A percentile compares a stretch with the other conserved stretches of the same genome.
phyloP scores from a whole-genome alignment of 257 asterid genomes.

The Nicotiana benthamiana region DNA sequence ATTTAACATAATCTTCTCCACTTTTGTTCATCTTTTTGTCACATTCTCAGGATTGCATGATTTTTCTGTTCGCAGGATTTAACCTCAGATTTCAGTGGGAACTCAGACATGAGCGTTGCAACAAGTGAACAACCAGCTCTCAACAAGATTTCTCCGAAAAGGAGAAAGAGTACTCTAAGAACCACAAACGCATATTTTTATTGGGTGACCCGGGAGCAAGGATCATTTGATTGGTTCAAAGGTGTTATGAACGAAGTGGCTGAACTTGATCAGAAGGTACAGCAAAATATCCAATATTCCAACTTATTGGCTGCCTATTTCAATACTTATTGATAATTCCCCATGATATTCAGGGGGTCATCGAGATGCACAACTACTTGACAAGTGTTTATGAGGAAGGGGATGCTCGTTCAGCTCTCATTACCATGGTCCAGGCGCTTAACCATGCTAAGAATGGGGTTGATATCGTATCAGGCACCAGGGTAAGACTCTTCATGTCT shows the following conservation, averaged over 20 bases:
- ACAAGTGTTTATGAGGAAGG: constrained; percentile 98
- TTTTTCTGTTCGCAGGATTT: constrained; percentile 53
- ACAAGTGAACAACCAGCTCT: constrained; percentile 33
- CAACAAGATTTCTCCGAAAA: constrained; percentile 44
- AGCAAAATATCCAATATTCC: not conserved
- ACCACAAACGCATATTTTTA: constrained; percentile 92
- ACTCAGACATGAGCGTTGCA: constrained; percentile 51
- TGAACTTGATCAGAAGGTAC: constrained; percentile 88
- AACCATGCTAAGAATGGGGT: constrained; percentile 97
- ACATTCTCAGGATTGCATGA: not conserved
- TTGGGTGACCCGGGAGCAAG: constrained; percentile 98
- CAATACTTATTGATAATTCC: not conserved
- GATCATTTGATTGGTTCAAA: constrained; percentile 95
- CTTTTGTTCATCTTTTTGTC: not conserved
- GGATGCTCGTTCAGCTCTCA: constrained; percentile 95
- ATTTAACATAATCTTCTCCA: not conserved
- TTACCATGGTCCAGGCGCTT: constrained; percentile 96
- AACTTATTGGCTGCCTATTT: not conserved
- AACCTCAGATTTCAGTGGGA: constrained; percentile 47
- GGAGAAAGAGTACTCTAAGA: constrained; percentile 41
- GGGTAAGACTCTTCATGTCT: constrained; percentile 34
- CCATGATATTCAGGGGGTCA: constrained; percentile 50
- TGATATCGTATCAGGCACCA: constrained; percentile 79
- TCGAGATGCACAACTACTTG: constrained; percentile 94
- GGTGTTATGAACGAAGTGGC: constrained; percentile 94